Percentiles rank a stretch among this genome's conserved stretches.
Evolutionary conservation across 768 basidiomycete species (phyloP).

Genomic region (Mycena alexandri): DNA sequence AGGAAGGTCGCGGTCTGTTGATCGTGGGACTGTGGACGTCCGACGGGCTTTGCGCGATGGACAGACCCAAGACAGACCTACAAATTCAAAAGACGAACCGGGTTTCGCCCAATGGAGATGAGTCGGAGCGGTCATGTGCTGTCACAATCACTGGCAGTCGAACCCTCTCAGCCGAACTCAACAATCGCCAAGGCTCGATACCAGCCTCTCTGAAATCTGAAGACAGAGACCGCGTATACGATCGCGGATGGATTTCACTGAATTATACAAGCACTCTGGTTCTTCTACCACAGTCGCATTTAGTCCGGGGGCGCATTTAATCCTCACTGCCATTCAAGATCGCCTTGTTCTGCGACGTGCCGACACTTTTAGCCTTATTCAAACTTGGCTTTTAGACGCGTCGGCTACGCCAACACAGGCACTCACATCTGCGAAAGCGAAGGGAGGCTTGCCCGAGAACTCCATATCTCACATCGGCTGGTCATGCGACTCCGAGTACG

Average conservation of each 20-base stretch:
- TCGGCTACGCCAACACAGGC: slow-evolving; percentile 65
- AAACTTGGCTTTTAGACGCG: slow-evolving; percentile 80
- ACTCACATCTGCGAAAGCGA: slow-evolving; percentile 51
- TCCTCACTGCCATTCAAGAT: slow-evolving; percentile 84
- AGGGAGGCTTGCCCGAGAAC: slow-evolving; percentile 45
- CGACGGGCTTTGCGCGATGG: too few relatives aligned
- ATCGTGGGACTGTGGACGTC: too few relatives aligned
- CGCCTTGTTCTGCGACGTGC: slow-evolving; percentile 87
- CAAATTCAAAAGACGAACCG: too few relatives aligned
- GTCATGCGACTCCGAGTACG: slow-evolving; percentile 90
- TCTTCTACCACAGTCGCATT: slow-evolving; percentile 75
- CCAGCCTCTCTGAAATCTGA: too few relatives aligned
- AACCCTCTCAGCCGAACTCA: too few relatives aligned
- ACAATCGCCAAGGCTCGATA: too few relatives aligned
- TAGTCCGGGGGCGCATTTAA: slow-evolving; percentile 89
- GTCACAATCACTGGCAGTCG: too few relatives aligned
- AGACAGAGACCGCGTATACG: too few relatives aligned
- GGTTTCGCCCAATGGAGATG: too few relatives aligned
- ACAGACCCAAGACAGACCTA: too few relatives aligned
- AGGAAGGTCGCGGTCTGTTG: too few relatives aligned
- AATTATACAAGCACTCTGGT: slow-evolving; percentile 86
- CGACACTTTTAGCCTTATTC: slow-evolving; percentile 85
- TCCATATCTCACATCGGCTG: slow-evolving; percentile 73
- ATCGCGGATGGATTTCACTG: slow-evolving; percentile 92
- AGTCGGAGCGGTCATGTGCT: too few relatives aligned